These are phyloP conservation scores for Canavalia gladiata DNA, from an alignment of 306 rosid genomes.

Conservation along the genomic window DNA sequence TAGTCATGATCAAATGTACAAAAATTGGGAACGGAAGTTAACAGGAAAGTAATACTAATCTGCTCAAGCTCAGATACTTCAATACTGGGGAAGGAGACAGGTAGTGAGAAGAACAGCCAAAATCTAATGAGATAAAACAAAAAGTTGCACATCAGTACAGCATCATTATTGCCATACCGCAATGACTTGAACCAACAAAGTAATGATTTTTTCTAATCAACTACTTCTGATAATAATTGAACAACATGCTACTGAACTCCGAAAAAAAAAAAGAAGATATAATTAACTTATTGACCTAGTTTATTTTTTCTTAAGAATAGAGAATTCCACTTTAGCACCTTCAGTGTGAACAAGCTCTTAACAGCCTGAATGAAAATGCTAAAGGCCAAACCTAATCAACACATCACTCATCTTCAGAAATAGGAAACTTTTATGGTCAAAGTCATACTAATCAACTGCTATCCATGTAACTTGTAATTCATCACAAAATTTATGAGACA, in stretches of 20 bases:
- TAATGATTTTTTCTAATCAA: conserved; percentile 15
- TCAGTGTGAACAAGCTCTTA: not conserved
- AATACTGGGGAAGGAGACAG: conserved; percentile 26
- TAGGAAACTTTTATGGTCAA: conserved; percentile 31
- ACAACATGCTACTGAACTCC: conserved; percentile 31
- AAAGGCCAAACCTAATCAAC: conserved; percentile 25
- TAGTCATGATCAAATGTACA: conserved; percentile 18
- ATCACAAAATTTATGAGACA: conserved; percentile 30
- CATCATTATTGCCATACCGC: conserved; percentile 28
- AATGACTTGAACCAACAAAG: conserved; percentile 30
- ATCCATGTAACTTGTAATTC: conserved; percentile 37
- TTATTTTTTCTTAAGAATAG: conserved; percentile 4
- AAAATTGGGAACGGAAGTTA: conserved; percentile 26
- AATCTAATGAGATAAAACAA: conserved; percentile 28
- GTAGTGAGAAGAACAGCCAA: conserved; percentile 6
- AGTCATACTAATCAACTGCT: conserved; percentile 13
- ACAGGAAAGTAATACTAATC: not conserved
- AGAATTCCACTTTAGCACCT: conserved; percentile 5
- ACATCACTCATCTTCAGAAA: conserved; percentile 31
- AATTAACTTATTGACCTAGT: conserved; percentile 10
- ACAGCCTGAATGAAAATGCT: conserved; percentile 22
- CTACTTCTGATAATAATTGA: conserved; percentile 21
- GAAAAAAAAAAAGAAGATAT: conserved; percentile 14
- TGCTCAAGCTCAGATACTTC: conserved; percentile 28
- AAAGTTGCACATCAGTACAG: conserved; percentile 8